These are phyloP conservation scores for Wickerhamiella shivajii DNA, from an alignment of 805 yeast species.

Conservation along the genomic window DNA sequence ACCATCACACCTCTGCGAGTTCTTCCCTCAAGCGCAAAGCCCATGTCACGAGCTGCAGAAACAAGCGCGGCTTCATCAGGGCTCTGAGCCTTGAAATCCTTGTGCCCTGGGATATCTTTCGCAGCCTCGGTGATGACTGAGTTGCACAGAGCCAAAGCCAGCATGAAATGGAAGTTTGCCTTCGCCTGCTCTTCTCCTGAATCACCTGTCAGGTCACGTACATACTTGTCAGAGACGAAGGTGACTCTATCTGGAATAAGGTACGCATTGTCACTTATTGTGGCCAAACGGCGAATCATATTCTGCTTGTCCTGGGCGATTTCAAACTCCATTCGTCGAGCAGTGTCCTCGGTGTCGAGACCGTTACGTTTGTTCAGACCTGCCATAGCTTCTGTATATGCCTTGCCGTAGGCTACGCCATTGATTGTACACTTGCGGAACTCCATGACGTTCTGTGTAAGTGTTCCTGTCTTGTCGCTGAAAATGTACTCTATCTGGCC, in stretches of 20 bases:
- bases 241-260: constrained; percentile 41
- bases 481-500: constrained; percentile 75
- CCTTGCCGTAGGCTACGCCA: constrained; percentile 54
- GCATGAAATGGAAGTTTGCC: constrained; percentile 48
- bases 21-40: constrained; percentile 48
- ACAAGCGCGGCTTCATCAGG: constrained; percentile 81
- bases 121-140: constrained; percentile 55
- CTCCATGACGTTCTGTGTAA: constrained; percentile 74
- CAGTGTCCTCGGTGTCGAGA: constrained; percentile 41
- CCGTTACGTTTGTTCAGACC: constrained; percentile 60
- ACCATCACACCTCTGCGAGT: constrained; percentile 36
- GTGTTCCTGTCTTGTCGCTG: constrained; percentile 73
- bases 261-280: constrained; percentile 32
- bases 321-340: constrained; percentile 30
- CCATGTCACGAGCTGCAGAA: constrained; percentile 62
- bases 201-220: constrained; percentile 35
- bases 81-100: constrained; percentile 64
- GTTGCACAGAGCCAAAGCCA: constrained; percentile 60
- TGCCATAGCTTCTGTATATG: constrained; percentile 65
- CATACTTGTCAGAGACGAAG: constrained; percentile 50
- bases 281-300: constrained; percentile 35
- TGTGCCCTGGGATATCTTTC: constrained; percentile 22
- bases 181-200: constrained; percentile 31
- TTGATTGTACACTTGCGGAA: constrained; percentile 61
- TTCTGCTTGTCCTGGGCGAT: constrained; percentile 33